Conservation (phyloP, 768 basidiomycete species). For the Tephrocybe sp. region DNA sequence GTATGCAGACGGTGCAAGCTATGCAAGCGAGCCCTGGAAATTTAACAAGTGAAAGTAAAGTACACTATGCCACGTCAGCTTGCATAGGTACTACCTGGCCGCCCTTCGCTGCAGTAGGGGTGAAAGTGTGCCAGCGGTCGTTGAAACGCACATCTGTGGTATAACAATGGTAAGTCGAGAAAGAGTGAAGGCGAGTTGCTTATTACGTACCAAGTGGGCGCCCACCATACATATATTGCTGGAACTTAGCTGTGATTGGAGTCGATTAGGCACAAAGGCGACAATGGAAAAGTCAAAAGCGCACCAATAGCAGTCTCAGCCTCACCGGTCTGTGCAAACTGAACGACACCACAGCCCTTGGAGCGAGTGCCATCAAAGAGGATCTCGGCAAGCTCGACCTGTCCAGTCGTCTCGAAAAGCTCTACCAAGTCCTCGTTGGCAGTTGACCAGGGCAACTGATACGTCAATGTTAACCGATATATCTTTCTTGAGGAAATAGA, state of each 20-base stretch:
- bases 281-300: constrained; percentile 17
- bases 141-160: constrained; percentile 86
- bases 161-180: constrained; percentile 2
- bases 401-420: constrained; percentile 95
- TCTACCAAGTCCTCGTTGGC: constrained; percentile 98
- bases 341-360: constrained; percentile 94
- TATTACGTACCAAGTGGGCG: constrained; percentile 67
- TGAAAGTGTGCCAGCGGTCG: constrained; percentile 93
- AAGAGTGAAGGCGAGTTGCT: background rate
- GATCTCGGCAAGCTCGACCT: constrained; percentile 93
- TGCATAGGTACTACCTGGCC: constrained; percentile 70
- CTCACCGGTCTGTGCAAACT: constrained; percentile 83
- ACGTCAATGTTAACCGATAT: background rate
- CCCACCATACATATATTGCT: constrained; percentile 93
- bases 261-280: background rate
- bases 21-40: too few relatives aligned
- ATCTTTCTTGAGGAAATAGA: background rate
- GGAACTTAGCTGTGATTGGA: constrained; percentile 73
- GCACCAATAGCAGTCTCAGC: constrained; percentile 92
- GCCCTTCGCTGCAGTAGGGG: constrained; percentile 86
- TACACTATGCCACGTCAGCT: constrained; percentile 36
- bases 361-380: constrained; percentile 89
- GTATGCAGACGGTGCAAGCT: too few relatives aligned
- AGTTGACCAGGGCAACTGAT: constrained; percentile 95
- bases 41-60: background rate